Evolutionary conservation across 2,329 filamentous ascomycete species (phyloP).

Genomic region (Xylariaceae sp.): DNA sequence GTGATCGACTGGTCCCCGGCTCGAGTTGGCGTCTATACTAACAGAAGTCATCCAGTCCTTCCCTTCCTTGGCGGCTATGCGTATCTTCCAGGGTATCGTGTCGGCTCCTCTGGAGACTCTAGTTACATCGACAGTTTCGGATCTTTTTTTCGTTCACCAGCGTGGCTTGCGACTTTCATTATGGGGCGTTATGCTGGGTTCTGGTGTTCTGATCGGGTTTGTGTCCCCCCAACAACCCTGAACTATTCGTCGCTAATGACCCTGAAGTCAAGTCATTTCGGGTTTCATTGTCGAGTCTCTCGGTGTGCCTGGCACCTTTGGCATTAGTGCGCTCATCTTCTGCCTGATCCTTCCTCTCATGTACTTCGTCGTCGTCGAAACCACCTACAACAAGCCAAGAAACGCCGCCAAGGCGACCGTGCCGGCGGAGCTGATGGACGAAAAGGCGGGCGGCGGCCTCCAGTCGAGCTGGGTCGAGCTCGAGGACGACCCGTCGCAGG

Average conservation of each 20-base stretch:
- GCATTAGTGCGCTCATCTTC: conserved; percentile 37
- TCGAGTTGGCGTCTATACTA: not conserved
- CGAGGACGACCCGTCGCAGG: conserved; percentile 9
- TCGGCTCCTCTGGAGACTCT: conserved; percentile 20
- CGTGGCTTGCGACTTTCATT: conserved; percentile 18
- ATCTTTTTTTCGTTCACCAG: conserved; percentile 21
- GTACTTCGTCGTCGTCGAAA: conserved; percentile 42
- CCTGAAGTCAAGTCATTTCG: conserved; percentile 36
- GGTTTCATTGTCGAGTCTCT: conserved; percentile 32
- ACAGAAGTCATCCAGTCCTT: conserved; percentile 13
- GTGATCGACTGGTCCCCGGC: conserved; percentile 1
- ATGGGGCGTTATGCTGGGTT: conserved; percentile 18
- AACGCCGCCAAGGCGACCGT: not conserved
- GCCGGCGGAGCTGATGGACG: conserved; percentile 4
- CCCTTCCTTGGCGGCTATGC: conserved; percentile 19
- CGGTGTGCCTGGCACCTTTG: conserved; percentile 31
- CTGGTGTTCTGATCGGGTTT: conserved; percentile 17
- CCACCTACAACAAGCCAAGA: conserved; percentile 26
- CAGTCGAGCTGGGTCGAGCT: conserved; percentile 5
- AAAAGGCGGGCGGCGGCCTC: conserved; percentile 1
- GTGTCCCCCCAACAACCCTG: not conserved
- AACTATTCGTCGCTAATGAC: not conserved
- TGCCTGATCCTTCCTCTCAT: conserved; percentile 34
- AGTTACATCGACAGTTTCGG: conserved; percentile 20
- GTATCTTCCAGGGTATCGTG: conserved; percentile 19